Base-by-base conservation (phyloP, 1,284 basidiomycete species). In the Vanrija pseudolonga region DNA sequence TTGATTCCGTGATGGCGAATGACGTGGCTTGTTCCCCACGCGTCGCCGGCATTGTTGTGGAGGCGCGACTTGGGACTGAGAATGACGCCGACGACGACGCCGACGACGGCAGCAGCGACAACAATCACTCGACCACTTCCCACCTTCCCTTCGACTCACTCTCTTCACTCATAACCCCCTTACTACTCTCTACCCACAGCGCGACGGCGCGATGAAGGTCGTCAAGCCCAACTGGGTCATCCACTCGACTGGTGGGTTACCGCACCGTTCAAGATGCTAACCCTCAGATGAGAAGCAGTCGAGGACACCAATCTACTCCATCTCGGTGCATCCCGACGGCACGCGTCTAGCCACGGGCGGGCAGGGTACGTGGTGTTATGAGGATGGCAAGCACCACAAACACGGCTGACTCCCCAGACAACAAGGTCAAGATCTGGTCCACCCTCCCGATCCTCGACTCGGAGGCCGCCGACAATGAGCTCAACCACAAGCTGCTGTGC, bases 341-440 rank as follows among this genome's bases (percentile, higher is more conserved):
- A 93, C 90, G 38, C 84, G 95, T 23, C 86, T 99, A 57, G 96
- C 96, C 9, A 98, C 95, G 1, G 95, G 93, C 19, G 94, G 95
- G 15, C 81, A 97, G 44, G 81, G 78, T 77, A 50, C 44, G 73
- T 59, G 18, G 26, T 17, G 15, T 39, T 15, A n/a, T n/a, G n/a
- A n/a, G n/a, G n/a, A n/a, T n/a, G n/a, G n/a, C 12, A 23, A 26
- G 26, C 26, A 8, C 22, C 42, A 22, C 47, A 44, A 12, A n/a
- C 45, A 26, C 26, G 7, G 41, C 24, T 50, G 20, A 45, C 24
- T n/a, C 7, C 12, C 32, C 64, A 77, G 93, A 98, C 74, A 87
- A 90, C 46, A 96, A 96, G 80, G 86, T 99, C 61, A 88, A 93
- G 59, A 92, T 98, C 75, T 98, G 96, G 96, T 89, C 88, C 60